A percentile compares a stretch with the other conserved stretches of the same genome.
These are phyloP conservation scores for Cystobasidium ongulense DNA, from an alignment of 768 basidiomycete genomes.

Conservation along the genomic window DNA sequence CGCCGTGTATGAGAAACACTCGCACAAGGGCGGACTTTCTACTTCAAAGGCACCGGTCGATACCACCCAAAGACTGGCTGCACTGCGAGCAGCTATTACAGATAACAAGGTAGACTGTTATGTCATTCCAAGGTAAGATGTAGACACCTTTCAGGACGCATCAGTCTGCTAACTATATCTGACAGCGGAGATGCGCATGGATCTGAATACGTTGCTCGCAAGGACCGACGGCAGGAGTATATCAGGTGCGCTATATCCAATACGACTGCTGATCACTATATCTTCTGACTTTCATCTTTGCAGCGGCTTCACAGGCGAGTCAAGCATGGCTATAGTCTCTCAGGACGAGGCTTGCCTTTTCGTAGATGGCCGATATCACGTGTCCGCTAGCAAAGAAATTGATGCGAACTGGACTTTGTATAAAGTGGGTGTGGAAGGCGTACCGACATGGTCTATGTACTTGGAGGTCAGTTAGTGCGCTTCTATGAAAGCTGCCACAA, in stretches of 20 bases:
- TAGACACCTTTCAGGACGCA: neutral
- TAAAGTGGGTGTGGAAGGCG: conserved; percentile 53
- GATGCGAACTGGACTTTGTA: conserved; percentile 53
- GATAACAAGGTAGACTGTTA: conserved; percentile 39
- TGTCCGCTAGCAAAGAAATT: conserved; percentile 37
- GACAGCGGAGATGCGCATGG: conserved; percentile 28
- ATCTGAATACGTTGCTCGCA: conserved; percentile 23
- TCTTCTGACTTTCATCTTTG: neutral
- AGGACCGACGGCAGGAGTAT: conserved; percentile 18
- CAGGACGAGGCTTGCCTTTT: conserved; percentile 36
- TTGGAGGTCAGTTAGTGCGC: conserved; percentile 51
- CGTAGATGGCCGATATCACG: conserved; percentile 40
- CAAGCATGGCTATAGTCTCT: conserved; percentile 38
- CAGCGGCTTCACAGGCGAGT: conserved; percentile 39
- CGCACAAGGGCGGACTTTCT: neutral
- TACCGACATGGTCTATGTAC: conserved; percentile 73
- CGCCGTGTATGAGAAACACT: neutral
- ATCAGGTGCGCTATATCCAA: neutral
- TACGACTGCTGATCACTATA: neutral
- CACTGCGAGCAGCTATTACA: conserved; percentile 34
- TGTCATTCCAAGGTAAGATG: conserved; percentile 23
- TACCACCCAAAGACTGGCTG: conserved; percentile 33
- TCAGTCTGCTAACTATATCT: conserved; percentile 11
- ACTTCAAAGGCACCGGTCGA: conserved; percentile 3
- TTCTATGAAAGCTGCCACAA: neutral